phyloP scores from a whole-genome alignment of 2,329 filamentous ascomycete genomes.

The Phaeophleospora eucalypticola region DNA sequence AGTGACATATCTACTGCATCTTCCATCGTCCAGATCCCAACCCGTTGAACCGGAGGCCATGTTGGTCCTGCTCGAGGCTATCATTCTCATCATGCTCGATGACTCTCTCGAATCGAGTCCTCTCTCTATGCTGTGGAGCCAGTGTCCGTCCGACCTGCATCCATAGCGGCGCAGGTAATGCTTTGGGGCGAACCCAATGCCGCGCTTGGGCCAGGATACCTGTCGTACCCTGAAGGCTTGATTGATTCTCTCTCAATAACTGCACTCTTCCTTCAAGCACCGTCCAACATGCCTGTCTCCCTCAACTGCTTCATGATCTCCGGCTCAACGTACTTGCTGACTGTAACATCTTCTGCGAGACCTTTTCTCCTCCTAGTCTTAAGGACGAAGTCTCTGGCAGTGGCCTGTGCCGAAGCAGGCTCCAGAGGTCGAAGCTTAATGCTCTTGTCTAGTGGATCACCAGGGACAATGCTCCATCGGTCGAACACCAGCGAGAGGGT shows the following conservation, averaged over 20 bases:
- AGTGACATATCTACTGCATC: too few relatives aligned
- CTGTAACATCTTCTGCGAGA: conserved; percentile 88
- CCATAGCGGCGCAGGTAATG: too few relatives aligned
- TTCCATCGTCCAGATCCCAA: too few relatives aligned
- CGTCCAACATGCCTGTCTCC: conserved; percentile 72
- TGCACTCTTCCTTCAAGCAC: conserved; percentile 11
- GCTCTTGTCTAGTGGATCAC: conserved; percentile 87
- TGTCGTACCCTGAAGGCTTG: neutral
- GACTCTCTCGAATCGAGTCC: too few relatives aligned
- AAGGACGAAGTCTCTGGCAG: conserved; percentile 90
- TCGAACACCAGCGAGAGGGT: conserved; percentile 92
- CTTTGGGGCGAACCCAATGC: too few relatives aligned
- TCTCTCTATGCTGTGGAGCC: too few relatives aligned
- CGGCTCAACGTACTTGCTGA: conserved; percentile 93
- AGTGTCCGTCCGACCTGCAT: too few relatives aligned
- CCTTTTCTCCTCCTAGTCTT: conserved; percentile 94
- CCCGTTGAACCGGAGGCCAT: too few relatives aligned
- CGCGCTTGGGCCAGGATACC: too few relatives aligned
- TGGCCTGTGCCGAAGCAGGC: conserved; percentile 80
- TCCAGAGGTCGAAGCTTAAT: conserved; percentile 79
- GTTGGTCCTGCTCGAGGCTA: too few relatives aligned
- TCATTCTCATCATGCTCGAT: too few relatives aligned
- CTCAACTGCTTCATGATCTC: conserved; percentile 85
- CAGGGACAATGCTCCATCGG: conserved; percentile 91
- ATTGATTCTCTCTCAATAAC: neutral